A percentile compares a stretch with the other conserved stretches of the same genome.
Evolutionary conservation across 441 rosid species (phyloP).

Genomic region (Euphorbia celastroides): DNA sequence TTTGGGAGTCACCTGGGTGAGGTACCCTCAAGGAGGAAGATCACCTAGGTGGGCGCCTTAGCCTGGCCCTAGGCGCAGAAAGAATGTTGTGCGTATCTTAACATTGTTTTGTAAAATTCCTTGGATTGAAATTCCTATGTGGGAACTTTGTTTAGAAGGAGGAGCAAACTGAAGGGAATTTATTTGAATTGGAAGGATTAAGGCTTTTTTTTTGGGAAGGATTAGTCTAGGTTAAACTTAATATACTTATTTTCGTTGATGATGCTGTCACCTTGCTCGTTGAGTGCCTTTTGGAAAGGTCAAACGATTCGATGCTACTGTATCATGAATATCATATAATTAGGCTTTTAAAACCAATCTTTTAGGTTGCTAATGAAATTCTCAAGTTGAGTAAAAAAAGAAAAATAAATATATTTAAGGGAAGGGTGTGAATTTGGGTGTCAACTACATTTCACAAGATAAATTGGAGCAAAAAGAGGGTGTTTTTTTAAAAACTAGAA

Average conservation of each 20-base stretch:
- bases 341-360: not conserved
- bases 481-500: not conserved
- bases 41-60: not conserved
- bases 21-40: not conserved
- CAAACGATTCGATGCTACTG: not conserved
- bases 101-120: not conserved
- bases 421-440: not conserved
- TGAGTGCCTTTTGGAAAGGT: not conserved
- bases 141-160: not conserved
- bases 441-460: not conserved
- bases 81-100: not conserved
- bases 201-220: not conserved
- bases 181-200: not conserved
- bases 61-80: not conserved
- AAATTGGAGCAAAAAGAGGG: not conserved
- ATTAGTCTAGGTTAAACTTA: too few species aligned
- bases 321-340: not conserved
- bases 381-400: too few species aligned
- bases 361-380: not conserved
- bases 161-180: not conserved
- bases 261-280: not conserved
- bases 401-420: not conserved
- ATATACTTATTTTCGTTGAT: not conserved
- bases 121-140: not conserved
- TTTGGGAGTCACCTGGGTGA: not conserved